Base-by-base conservation (phyloP, 345 rosid genomes). In the Lenwebbia sp. region DNA sequence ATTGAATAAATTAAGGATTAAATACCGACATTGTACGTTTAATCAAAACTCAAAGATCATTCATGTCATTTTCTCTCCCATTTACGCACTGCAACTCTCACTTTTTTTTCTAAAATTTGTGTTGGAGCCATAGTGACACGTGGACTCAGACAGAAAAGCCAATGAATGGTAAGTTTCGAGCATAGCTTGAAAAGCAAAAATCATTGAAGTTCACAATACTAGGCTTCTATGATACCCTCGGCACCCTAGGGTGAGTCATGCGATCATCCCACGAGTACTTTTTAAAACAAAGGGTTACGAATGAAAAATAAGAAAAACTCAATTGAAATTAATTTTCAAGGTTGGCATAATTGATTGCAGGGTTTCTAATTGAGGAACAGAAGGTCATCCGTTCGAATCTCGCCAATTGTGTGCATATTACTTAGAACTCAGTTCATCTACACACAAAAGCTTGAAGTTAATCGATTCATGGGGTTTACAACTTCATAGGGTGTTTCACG, bases 391-490 rank as follows among this genome's bases (percentile, higher is more conserved):
- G 4, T n/a, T 58, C 4, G 12, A 58, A 58, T 58, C 17, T 6
- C 10, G 2, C 8, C 3, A 33, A 2, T 17, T 33, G 3, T 5
- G 1, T 19, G 1, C 2, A 1, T 4, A 70, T 70, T 70, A 7
- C 22, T 33, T 37, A 8, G 13, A 19, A 9, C 4, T 8, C 10
- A 4, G 3, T 5, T 33, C 41, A 30, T 30, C 2, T 30, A 2
- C 3, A 15, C 1, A 0, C 40, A 30, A 65, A 30, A 70, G 0
- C 19, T 17, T 4, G 5, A 4, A 70, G 37, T 4, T 21, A 4
- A 33, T 33, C 0, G 1, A 0, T 70, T 9, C 19, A 33, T 19
- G 25, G 2, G 4, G 1, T 65, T 65, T 33, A 10, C 12, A 49
- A 49, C 51, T 49, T 49, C 12, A 10, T 8, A 3, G 1, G 3